A percentile compares a stretch with the other conserved stretches of the same genome.
phyloP scores from a whole-genome alignment of 192 early-diverging fungal genomes.

The Paraglomus occultum region DNA sequence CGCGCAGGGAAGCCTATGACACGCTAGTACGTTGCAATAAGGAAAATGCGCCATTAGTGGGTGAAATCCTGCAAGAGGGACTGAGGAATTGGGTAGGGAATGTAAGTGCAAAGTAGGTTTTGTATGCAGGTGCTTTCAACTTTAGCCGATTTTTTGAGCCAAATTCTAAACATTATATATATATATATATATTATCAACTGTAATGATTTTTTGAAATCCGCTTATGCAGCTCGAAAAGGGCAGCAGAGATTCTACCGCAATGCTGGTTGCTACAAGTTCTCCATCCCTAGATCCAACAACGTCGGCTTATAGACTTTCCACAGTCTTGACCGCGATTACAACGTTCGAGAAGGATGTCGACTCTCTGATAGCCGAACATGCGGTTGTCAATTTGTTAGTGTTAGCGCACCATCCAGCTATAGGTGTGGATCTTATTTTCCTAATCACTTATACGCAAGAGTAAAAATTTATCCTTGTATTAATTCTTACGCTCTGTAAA shows the following conservation, averaged over 20 bases:
- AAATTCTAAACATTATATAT: conserved; percentile 1
- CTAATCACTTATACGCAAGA: conserved; percentile 2
- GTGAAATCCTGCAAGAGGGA: conserved; percentile 39
- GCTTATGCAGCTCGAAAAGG: conserved; percentile 38
- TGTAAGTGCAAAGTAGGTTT: conserved; percentile 29
- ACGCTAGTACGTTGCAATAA: conserved; percentile 35
- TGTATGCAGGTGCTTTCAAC: background rate
- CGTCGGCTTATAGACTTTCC: conserved; percentile 48
- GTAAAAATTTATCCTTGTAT: conserved; percentile 19
- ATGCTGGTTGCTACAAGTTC: conserved; percentile 30
- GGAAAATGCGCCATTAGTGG: conserved; percentile 34
- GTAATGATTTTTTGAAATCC: background rate
- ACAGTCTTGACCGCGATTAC: conserved; percentile 50
- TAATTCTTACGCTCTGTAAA: background rate
- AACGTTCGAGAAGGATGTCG: conserved; percentile 36
- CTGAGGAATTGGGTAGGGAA: conserved; percentile 48
- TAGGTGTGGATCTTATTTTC: conserved; percentile 38
- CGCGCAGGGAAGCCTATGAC: conserved; percentile 46
- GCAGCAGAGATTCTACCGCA: conserved; percentile 50
- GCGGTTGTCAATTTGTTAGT: conserved; percentile 47
- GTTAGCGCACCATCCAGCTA: conserved; percentile 50
- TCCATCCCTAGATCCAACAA: conserved; percentile 32
- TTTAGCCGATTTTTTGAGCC: too few relatives aligned
- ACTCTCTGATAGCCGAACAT: conserved; percentile 35
- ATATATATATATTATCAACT: background rate